Evolutionary conservation across 805 yeast genomes (phyloP).

Genomic region (Geotrichum ghanense): DNA sequence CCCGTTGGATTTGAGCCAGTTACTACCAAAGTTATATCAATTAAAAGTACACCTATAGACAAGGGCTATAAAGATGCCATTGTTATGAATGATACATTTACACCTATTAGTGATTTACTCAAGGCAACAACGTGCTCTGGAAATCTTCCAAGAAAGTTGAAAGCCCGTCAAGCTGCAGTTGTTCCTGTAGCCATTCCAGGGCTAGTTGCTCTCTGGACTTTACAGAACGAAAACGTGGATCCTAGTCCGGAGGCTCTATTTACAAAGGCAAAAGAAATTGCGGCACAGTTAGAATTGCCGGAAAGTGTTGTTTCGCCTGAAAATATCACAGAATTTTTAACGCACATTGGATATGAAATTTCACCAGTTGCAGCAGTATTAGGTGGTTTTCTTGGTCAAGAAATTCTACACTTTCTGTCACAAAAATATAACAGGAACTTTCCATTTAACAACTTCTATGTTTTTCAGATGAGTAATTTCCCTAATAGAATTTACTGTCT

Average conservation of each 20-base stretch:
- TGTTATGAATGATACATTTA: neutral
- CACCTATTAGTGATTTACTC: neutral
- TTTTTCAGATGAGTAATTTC: neutral
- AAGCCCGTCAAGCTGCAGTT: neutral
- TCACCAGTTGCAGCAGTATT: neutral
- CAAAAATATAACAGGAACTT: neutral
- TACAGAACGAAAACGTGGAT: neutral
- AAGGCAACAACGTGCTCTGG: neutral
- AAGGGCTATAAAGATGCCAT: neutral
- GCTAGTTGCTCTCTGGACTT: neutral
- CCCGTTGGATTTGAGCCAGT: neutral
- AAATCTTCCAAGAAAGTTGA: neutral
- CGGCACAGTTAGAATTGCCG: neutral
- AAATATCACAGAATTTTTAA: neutral
- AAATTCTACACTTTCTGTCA: neutral
- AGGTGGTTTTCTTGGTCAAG: neutral
- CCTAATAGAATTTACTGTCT: neutral
- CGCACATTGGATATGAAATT: slow-evolving; percentile 1
- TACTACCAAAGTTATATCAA: neutral
- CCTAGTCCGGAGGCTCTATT: neutral
- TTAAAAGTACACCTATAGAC: neutral
- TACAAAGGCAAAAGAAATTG: neutral
- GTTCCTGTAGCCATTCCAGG: neutral
- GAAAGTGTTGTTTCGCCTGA: neutral
- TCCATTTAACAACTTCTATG: neutral